Percentiles rank a stretch among this genome's conserved stretches.
Evolutionary conservation across 768 basidiomycete species (phyloP).

Genomic region (Rubroboletus satanas): DNA sequence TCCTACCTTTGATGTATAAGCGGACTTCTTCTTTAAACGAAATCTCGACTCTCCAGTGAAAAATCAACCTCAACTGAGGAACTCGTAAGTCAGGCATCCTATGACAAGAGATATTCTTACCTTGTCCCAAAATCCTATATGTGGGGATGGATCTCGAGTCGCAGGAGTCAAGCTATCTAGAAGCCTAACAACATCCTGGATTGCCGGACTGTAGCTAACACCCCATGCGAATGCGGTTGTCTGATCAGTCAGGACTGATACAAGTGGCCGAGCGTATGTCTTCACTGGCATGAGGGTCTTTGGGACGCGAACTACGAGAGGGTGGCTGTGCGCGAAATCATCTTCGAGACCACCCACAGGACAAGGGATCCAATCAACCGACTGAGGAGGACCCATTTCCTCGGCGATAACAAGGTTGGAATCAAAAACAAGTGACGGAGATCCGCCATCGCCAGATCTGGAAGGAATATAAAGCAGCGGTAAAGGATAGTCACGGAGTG

Average conservation of each 20-base stretch:
- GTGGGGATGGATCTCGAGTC: conserved; percentile 76
- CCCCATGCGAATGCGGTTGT: conserved; percentile 85
- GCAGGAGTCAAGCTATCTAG: conserved; percentile 77
- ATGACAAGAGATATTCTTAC: conserved; percentile 33
- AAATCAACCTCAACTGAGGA: conserved; percentile 61
- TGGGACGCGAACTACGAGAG: conserved; percentile 63
- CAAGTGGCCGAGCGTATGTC: conserved; percentile 74
- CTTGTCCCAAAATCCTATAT: conserved; percentile 95
- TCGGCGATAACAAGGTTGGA: conserved; percentile 84
- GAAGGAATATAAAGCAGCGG: conserved; percentile 75
- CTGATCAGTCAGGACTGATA: conserved; percentile 60
- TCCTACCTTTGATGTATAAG: conserved; percentile 79
- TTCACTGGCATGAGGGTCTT: conserved; percentile 97
- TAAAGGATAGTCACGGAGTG: conserved; percentile 84
- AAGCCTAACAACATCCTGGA: conserved; percentile 81
- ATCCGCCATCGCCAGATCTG: conserved; percentile 29
- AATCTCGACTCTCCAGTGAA: conserved; percentile 77
- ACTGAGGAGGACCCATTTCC: conserved; percentile 67
- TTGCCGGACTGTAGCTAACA: conserved; percentile 79
- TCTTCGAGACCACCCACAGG: conserved; percentile 55
- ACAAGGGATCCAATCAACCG: conserved; percentile 71
- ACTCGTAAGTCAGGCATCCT: conserved; percentile 2
- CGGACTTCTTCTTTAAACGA: conserved; percentile 70
- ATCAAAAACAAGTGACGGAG: conserved; percentile 58
- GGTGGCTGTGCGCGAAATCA: conserved; percentile 46